These are phyloP conservation scores for Dioscorea zingiberensis DNA, from an alignment of 106 monocot genomes.

Conservation along the genomic window DNA sequence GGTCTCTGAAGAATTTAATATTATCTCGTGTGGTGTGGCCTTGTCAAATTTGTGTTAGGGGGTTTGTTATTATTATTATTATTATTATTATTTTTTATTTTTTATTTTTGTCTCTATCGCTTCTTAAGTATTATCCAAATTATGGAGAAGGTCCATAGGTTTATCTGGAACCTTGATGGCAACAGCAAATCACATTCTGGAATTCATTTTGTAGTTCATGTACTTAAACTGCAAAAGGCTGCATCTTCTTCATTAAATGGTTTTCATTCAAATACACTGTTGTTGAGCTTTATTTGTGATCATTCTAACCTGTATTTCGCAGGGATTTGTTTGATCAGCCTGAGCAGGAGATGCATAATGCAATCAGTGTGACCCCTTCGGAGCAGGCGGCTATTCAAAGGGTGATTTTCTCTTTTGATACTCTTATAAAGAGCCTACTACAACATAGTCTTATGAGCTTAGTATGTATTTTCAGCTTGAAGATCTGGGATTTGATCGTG, in stretches of 20 bases:
- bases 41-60: no score
- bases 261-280: not conserved
- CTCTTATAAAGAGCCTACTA: not conserved
- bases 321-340: constrained; percentile 90
- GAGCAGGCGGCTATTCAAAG: constrained; percentile 85
- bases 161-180: no score
- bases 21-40: no score
- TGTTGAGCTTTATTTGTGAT: not conserved
- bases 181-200: not conserved
- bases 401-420: constrained; percentile 25
- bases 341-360: constrained; percentile 78
- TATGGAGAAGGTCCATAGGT: no score
- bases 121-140: no score
- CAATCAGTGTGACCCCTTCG: constrained; percentile 69
- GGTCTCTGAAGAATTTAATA: no score
- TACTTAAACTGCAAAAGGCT: not conserved
- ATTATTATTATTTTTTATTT: no score
- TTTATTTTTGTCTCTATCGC: no score
- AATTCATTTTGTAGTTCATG: not conserved
- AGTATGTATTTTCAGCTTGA: constrained; percentile 51
- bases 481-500: constrained; percentile 93
- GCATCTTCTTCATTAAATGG: not conserved
- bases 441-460: not conserved
- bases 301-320: not conserved
- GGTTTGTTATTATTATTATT: no score